Base-by-base conservation (phyloP, 768 basidiomycete species). In the Pholiota molesta region DNA sequence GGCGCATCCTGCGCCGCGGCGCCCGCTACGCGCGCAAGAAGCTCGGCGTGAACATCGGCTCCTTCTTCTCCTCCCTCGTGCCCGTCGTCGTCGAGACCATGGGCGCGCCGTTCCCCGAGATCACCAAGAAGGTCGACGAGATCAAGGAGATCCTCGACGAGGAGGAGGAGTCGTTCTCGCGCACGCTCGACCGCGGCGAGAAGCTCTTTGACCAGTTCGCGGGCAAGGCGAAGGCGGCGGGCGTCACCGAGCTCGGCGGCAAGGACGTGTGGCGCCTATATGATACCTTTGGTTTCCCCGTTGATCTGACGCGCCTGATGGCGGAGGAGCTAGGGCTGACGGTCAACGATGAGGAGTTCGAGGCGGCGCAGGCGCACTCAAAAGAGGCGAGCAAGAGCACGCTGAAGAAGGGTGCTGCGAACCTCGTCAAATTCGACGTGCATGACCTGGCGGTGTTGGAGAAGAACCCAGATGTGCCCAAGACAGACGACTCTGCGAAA, bases 261-360 rank as follows among this genome's bases (percentile, higher is more conserved):
- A 91, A 89, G 67, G 97, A 99, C 70, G 94, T 98, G 37, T 99
- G 97, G 97, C 85, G 93, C 28, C 76, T 99, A 55, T 99, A 99
- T 73, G 97, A 99, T 73, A 99, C 97, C 1, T 99, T 92, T 72
- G 97, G 97, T 55, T 99, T 99, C 80, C 97, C 97, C 0, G 95
- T 94, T 44, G 97, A 99, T 72, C 78, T 99, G 54, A 99, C 97
- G 1, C 88, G 91, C 54, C 81, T 99, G 61, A 99, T 99, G 97
- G 97, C 97, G 4, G 93, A 96, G 73, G 97, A 99, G 71, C 79
- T 94, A 29, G 90, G 89, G 2, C 79, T 99, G 47, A 81, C 79
- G 7, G 85, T 99, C 69, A 95, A 98, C 71, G 89, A 96, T 66
- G 80, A 81, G 52, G 95, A 96, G 67, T 97, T 98, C 68, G 94